phyloP scores from a whole-genome alignment of 2,329 filamentous ascomycete species.

The Parastagonospora avenae region DNA sequence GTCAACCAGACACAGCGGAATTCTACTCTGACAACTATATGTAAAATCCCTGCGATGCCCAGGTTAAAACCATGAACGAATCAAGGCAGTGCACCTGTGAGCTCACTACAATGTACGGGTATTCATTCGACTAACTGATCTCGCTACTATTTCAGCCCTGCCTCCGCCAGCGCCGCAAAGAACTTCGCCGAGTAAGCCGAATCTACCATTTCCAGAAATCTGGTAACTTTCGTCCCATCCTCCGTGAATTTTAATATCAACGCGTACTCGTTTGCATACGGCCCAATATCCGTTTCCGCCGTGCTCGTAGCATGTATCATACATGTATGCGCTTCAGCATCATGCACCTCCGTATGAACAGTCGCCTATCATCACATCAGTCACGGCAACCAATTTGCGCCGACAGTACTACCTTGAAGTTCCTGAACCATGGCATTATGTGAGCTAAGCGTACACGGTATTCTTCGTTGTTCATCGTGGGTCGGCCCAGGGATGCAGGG shows the following conservation, averaged over 20 bases:
- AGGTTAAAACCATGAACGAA: too few species aligned
- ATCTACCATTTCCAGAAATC: conserved; percentile 4
- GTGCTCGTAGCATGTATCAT: conserved; percentile 2
- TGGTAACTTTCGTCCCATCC: not conserved
- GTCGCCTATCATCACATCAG: not conserved
- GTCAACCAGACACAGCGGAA: too few species aligned
- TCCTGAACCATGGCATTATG: conserved; percentile 1
- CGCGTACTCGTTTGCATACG: conserved; percentile 6
- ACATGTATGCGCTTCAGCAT: conserved; percentile 2
- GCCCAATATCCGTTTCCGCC: conserved; percentile 1
- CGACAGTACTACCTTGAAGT: conserved; percentile 6
- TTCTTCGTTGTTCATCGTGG: conserved; percentile 4
- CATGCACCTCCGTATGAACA: conserved; percentile 2
- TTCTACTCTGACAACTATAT: too few species aligned
- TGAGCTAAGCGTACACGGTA: conserved; percentile 2
- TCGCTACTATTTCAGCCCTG: too few species aligned
- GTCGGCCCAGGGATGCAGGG: conserved; percentile 4
- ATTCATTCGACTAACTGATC: too few species aligned
- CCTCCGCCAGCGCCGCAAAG: not conserved
- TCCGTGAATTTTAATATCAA: conserved; percentile 4
- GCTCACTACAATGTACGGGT: too few species aligned
- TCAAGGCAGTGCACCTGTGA: too few species aligned
- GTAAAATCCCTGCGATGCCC: too few species aligned
- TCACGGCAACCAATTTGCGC: not conserved
- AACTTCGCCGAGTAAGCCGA: conserved; percentile 6